phyloP scores from a whole-genome alignment of 805 yeast species.

The Candida loeiensis region DNA sequence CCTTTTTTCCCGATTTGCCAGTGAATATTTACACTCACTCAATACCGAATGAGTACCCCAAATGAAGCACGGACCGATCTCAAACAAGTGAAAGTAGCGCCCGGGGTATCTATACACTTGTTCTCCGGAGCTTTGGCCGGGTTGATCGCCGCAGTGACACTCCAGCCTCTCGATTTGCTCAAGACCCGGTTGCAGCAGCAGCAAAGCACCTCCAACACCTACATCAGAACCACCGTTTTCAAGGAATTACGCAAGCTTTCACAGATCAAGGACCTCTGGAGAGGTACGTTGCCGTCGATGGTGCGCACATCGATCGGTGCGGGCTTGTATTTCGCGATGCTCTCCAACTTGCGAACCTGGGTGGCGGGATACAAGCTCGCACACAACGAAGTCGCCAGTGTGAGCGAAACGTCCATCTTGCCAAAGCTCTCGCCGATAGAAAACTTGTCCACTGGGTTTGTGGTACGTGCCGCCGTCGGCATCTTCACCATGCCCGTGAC shows the following conservation, averaged over 20 bases:
- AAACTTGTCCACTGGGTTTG: constrained; percentile 73
- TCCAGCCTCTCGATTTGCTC: constrained; percentile 86
- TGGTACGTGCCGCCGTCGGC: constrained; percentile 80
- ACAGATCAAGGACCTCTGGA: constrained; percentile 63
- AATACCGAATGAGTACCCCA: constrained; percentile 2
- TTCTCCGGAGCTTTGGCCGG: constrained; percentile 86
- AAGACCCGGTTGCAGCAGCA: constrained; percentile 79
- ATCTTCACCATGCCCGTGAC: constrained; percentile 92
- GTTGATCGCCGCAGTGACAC: constrained; percentile 66
- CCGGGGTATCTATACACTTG: constrained; percentile 44
- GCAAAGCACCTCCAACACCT: constrained; percentile 23
- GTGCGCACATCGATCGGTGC: constrained; percentile 88
- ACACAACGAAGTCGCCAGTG: constrained; percentile 7
- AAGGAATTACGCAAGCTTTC: constrained; percentile 42
- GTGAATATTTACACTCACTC: not conserved
- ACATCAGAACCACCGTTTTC: constrained; percentile 28
- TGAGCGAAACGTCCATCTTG: constrained; percentile 40
- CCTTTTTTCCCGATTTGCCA: not conserved
- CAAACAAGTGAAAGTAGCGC: not conserved
- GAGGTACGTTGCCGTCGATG: constrained; percentile 91
- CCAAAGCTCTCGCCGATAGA: constrained; percentile 71
- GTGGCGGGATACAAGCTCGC: constrained; percentile 32
- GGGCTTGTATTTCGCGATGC: constrained; percentile 74
- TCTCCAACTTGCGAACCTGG: constrained; percentile 58
- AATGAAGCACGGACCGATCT: not conserved